Evolutionary conservation across 257 asterid species (phyloP).

Genomic region (Solanum chmielewskii): DNA sequence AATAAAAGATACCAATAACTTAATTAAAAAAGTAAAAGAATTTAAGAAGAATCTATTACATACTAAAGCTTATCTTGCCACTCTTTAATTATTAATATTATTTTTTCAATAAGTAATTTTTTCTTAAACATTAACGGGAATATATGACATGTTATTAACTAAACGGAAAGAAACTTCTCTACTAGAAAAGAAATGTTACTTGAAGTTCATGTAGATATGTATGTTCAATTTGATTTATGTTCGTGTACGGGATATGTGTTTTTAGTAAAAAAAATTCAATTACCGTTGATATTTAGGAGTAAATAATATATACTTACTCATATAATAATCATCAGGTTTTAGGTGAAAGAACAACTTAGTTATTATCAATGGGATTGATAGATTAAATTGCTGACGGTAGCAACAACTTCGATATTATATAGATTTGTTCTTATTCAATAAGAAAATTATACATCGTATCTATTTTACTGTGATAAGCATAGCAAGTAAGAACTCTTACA

Average conservation of each 20-base stretch:
- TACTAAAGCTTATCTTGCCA: neutral
- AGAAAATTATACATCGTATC: neutral
- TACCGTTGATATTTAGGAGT: neutral
- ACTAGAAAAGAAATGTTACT: neutral
- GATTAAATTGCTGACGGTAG: constrained; percentile 10
- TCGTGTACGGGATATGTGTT: neutral
- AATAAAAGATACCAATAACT: no score
- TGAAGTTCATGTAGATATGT: neutral
- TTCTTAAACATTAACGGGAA: neutral
- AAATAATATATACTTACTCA: neutral
- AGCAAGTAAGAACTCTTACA: no score
- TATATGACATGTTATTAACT: neutral
- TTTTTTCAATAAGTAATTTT: no score
- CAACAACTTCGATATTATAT: neutral
- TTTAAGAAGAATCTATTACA: no score
- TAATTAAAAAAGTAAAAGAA: no score
- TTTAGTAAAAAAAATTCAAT: neutral
- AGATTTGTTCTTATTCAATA: neutral
- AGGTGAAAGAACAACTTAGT: constrained; percentile 12
- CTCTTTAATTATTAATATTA: no score
- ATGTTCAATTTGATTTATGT: neutral
- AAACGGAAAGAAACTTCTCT: neutral
- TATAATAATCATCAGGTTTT: neutral
- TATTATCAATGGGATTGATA: constrained; percentile 15
- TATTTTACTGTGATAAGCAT: no score